These are phyloP conservation scores for Trametes cingulata DNA, from an alignment of 768 basidiomycete species.

Conservation along the genomic window DNA sequence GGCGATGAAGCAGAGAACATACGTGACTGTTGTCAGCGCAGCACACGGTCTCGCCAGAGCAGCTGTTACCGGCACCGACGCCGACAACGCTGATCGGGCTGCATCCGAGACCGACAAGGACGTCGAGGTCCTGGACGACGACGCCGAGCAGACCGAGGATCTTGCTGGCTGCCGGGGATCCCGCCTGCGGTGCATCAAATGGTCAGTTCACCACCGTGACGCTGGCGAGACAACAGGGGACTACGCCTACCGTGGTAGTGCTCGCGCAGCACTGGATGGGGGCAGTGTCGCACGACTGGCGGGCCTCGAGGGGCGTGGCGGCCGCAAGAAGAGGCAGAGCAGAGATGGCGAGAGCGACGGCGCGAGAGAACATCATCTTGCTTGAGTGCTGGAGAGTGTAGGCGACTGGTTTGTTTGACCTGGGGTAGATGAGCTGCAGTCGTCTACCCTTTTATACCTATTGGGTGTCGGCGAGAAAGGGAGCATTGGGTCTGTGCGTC, in stretches of 20 bases:
- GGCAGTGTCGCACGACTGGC: slow-evolving; percentile 2
- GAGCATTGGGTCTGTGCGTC: too few species aligned
- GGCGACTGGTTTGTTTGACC: neutral
- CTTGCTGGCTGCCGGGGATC: neutral
- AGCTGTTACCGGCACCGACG: slow-evolving; percentile 1
- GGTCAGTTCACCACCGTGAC: neutral
- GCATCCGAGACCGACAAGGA: slow-evolving; percentile 21
- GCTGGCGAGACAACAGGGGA: too few species aligned
- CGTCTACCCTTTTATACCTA: neutral
- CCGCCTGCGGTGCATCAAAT: neutral
- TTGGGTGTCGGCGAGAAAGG: neutral
- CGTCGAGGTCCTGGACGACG: slow-evolving; percentile 21
- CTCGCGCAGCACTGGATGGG: neutral
- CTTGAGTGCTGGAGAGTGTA: neutral
- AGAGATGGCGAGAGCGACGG: neutral
- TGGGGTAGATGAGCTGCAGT: neutral
- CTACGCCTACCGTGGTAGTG: neutral
- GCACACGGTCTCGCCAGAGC: slow-evolving; percentile 9
- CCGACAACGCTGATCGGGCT: slow-evolving; percentile 23
- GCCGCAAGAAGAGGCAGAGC: slow-evolving; percentile 11
- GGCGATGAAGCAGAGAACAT: neutral
- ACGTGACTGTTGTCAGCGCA: slow-evolving; percentile 11
- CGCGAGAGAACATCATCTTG: neutral
- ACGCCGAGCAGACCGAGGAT: slow-evolving; percentile 20
- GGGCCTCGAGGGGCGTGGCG: slow-evolving; percentile 12